phyloP scores from a whole-genome alignment of 1,284 basidiomycete genomes.

The Sutorius eximius region DNA sequence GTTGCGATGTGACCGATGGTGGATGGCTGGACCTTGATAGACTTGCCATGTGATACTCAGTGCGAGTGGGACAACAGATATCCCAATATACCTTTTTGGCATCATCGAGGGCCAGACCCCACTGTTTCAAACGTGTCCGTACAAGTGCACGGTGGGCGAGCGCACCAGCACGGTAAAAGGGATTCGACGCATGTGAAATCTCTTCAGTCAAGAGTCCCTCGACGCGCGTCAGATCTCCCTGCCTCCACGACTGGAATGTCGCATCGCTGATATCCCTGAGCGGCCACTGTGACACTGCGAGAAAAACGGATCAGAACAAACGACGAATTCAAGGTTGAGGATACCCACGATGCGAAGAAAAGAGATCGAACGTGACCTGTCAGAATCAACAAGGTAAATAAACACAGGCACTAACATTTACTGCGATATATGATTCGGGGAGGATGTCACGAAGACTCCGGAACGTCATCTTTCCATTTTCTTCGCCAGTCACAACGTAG shows the following conservation, averaged over 20 bases:
- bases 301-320: not conserved
- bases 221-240: not conserved
- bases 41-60: not conserved
- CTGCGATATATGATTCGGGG: not conserved
- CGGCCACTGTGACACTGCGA: not conserved
- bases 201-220: not conserved
- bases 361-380: not conserved
- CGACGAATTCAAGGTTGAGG: not conserved
- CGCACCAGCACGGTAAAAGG: too few species aligned
- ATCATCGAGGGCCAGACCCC: too few species aligned
- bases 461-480: not conserved
- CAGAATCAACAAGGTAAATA: not conserved
- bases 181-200: too few species aligned
- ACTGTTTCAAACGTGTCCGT: too few species aligned
- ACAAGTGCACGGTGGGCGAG: too few species aligned
- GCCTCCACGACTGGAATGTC: not conserved
- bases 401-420: not conserved
- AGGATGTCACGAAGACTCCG: not conserved
- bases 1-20: constrained; percentile 2
- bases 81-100: not conserved
- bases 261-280: not conserved
- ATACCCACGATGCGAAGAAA: not conserved
- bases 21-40: not conserved
- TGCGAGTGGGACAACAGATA: not conserved
- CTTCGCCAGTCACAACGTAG: not conserved